These are phyloP conservation scores for Tricholomella constricta DNA, from an alignment of 768 basidiomycete genomes.

Conservation along the genomic window DNA sequence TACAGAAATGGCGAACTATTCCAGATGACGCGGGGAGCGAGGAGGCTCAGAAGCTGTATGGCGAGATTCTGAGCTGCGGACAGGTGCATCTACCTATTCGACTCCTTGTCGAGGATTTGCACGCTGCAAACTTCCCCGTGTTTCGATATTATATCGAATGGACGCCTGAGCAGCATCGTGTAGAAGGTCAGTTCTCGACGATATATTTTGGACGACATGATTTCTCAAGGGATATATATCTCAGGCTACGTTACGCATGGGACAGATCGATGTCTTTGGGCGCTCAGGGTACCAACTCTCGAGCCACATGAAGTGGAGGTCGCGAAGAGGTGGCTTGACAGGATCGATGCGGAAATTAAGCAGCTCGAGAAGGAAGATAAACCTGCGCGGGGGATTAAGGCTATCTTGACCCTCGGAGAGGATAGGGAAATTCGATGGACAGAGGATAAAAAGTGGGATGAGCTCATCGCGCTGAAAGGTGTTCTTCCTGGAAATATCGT, in stretches of 20 bases:
- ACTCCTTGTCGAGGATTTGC: conserved; percentile 61
- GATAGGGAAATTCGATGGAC: conserved; percentile 58
- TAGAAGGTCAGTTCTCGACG: conserved; percentile 43
- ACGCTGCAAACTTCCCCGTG: conserved; percentile 58
- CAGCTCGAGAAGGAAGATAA: conserved; percentile 38
- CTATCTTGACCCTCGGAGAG: conserved; percentile 51
- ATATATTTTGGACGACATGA: neutral
- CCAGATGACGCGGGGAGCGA: conserved; percentile 41
- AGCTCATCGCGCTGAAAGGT: conserved; percentile 31
- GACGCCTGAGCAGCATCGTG: conserved; percentile 62
- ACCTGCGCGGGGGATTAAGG: conserved; percentile 32
- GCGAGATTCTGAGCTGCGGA: conserved; percentile 58
- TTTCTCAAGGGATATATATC: neutral
- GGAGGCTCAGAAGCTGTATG: conserved; percentile 50
- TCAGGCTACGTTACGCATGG: conserved; percentile 73
- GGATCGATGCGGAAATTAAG: conserved; percentile 46
- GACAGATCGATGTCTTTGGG: conserved; percentile 65
- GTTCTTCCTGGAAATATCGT: too few relatives aligned
- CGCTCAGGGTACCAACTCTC: conserved; percentile 54
- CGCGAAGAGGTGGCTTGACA: conserved; percentile 58
- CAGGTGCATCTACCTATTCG: conserved; percentile 73
- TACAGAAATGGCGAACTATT: conserved; percentile 44
- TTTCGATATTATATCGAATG: conserved; percentile 70
- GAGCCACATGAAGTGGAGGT: conserved; percentile 43
- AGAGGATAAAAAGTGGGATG: conserved; percentile 55